Percentiles rank a stretch among this genome's conserved stretches.
Conservation (phyloP, 192 early-diverging fungal species). For the Geosiphon pyriformis region DNA sequence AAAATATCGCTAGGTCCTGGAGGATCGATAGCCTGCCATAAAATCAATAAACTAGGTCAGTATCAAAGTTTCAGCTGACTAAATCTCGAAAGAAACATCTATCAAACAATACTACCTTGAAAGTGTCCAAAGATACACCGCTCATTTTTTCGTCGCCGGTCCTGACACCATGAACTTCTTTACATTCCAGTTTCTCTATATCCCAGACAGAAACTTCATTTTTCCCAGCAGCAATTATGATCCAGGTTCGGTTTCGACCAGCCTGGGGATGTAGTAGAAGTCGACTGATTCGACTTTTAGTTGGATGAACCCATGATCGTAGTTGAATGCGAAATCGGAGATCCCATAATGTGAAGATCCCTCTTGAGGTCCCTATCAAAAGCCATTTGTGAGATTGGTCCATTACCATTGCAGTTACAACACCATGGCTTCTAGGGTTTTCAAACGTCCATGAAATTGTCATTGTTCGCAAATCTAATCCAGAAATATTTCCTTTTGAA, state of each 20-base stretch:
- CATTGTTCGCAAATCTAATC: conserved; percentile 73
- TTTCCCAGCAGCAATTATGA: conserved; percentile 64
- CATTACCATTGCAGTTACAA: conserved; percentile 60
- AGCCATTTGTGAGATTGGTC: conserved; percentile 63
- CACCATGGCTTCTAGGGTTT: conserved; percentile 51
- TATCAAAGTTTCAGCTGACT: conserved; percentile 25
- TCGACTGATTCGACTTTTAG: conserved; percentile 52
- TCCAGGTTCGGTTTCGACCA: conserved; percentile 35
- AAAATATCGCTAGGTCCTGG: conserved; percentile 46
- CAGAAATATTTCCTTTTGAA: conserved; percentile 60
- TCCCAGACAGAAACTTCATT: conserved; percentile 83
- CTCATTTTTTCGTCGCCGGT: conserved; percentile 43
- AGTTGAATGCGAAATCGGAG: conserved; percentile 68
- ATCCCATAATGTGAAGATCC: conserved; percentile 74
- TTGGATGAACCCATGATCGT: conserved; percentile 73
- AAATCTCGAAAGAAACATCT: no score
- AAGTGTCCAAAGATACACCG: conserved; percentile 38
- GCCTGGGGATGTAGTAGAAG: conserved; percentile 45
- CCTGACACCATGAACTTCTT: conserved; percentile 65
- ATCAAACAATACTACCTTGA: conserved; percentile 36
- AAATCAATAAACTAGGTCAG: background rate
- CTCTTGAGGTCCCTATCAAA: conserved; percentile 67
- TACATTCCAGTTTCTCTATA: conserved; percentile 61
- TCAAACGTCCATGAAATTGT: conserved; percentile 53
- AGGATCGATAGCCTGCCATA: conserved; percentile 29